phyloP scores from a whole-genome alignment of 805 yeast genomes.

The Lachancea cidri region DNA sequence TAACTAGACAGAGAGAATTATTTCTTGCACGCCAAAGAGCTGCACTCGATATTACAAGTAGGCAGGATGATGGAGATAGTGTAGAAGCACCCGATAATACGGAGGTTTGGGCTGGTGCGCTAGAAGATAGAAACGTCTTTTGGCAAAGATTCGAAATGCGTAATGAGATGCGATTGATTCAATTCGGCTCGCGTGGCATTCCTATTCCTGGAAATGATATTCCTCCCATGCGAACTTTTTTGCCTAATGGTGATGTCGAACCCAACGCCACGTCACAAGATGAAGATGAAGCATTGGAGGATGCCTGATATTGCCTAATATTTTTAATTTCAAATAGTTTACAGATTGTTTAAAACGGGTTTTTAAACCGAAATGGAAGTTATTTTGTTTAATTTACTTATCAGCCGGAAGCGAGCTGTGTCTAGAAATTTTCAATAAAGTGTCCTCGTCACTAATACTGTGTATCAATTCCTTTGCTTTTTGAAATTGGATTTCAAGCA shows the following conservation, averaged over 20 bases:
- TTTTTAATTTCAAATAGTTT: background rate
- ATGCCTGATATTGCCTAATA: slow-evolving; percentile 6
- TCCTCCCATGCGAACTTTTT: slow-evolving; percentile 5
- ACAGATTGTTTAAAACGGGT: slow-evolving; percentile 1
- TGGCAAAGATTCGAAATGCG: slow-evolving; percentile 8
- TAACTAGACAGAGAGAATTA: slow-evolving; percentile 32
- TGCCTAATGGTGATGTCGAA: slow-evolving; percentile 1
- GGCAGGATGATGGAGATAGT: slow-evolving; percentile 9
- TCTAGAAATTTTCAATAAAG: slow-evolving; percentile 15
- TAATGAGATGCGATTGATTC: slow-evolving; percentile 25
- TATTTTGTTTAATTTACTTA: background rate
- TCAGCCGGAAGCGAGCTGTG: background rate
- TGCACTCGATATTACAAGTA: background rate
- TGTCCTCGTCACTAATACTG: slow-evolving; percentile 15
- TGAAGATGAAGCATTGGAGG: slow-evolving; percentile 20
- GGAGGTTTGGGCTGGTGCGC: slow-evolving; percentile 5
- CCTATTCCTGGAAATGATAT: slow-evolving; percentile 4
- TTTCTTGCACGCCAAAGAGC: slow-evolving; percentile 25
- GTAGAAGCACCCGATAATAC: slow-evolving; percentile 1
- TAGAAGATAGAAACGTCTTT: slow-evolving; percentile 3
- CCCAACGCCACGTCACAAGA: slow-evolving; percentile 21
- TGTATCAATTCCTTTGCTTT: slow-evolving; percentile 9
- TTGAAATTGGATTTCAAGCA: slow-evolving; percentile 30
- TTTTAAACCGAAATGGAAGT: background rate
- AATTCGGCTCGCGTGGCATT: slow-evolving; percentile 20